Percentiles rank a stretch among this genome's conserved stretches.
Conservation (phyloP, 2,329 filamentous ascomycete genomes). For the Truncatella angustata region DNA sequence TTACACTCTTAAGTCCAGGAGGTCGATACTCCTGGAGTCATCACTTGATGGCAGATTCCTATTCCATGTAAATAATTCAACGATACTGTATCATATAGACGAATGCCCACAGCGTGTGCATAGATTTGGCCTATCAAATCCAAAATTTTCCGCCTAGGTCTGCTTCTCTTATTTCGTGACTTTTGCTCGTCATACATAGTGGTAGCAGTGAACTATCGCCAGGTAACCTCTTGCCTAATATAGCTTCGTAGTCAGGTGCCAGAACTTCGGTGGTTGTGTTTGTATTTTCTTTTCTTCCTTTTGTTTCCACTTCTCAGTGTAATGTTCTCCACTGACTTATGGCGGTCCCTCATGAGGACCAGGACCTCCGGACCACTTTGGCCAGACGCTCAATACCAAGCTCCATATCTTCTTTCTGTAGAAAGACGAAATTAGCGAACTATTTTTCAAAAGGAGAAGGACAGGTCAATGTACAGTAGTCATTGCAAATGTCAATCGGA, state of each 20-base stretch:
- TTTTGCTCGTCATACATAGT: too few species aligned
- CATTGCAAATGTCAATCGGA: conserved; percentile 27
- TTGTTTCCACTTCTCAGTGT: too few species aligned
- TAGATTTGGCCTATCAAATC: not conserved
- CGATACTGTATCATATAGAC: conserved; percentile 2
- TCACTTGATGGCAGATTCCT: not conserved
- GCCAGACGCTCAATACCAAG: conserved; percentile 12
- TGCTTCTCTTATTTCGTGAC: too few species aligned
- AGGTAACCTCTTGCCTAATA: too few species aligned
- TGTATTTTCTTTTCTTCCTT: too few species aligned
- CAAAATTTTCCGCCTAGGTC: too few species aligned
- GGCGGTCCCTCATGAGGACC: not conserved
- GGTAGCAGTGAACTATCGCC: too few species aligned
- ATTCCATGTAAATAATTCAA: conserved; percentile 3
- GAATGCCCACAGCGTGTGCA: not conserved
- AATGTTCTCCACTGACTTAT: too few species aligned
- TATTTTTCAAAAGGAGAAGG: too few species aligned
- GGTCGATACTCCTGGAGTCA: too few species aligned
- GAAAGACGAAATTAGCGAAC: not conserved
- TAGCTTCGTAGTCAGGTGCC: too few species aligned
- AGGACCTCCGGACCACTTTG: not conserved
- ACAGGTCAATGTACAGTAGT: conserved; percentile 27
- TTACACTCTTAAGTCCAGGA: conserved; percentile 1
- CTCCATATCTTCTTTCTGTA: conserved; percentile 16
- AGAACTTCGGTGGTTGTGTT: too few species aligned